Evolutionary conservation across 768 basidiomycete species (phyloP).

Genomic region (Rhodotorula toruloides): DNA sequence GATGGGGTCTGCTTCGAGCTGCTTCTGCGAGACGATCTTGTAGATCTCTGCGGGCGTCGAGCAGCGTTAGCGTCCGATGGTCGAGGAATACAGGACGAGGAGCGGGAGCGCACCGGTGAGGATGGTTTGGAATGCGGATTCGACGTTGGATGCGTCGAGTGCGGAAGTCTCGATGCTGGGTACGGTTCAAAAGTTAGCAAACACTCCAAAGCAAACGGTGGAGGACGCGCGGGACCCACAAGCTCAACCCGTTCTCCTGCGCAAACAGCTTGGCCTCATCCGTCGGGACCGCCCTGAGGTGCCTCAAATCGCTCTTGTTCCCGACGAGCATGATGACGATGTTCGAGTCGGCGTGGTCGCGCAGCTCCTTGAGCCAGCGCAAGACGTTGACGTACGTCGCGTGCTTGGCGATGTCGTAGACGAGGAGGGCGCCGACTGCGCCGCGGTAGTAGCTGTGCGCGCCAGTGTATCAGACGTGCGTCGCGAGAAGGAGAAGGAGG

Average conservation of each 20-base stretch:
- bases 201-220: neutral
- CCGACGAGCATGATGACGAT: conserved; percentile 71
- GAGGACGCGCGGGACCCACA: no score
- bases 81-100: neutral
- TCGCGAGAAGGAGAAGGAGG: no score
- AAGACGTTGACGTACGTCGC: conserved; percentile 88
- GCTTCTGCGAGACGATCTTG: conserved; percentile 91
- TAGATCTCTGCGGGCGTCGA: conserved; percentile 68
- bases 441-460: conserved; percentile 84
- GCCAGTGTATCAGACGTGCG: neutral
- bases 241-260: conserved; percentile 54
- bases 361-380: conserved; percentile 93
- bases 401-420: conserved; percentile 87
- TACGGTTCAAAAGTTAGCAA: conserved; percentile 58
- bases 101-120: conserved; percentile 64
- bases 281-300: conserved; percentile 88
- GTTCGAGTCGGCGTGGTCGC: conserved; percentile 69
- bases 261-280: conserved; percentile 93
- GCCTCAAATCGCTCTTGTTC: conserved; percentile 99
- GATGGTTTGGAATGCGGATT: conserved; percentile 94
- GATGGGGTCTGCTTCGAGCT: conserved; percentile 77
- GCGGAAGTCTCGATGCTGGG: conserved; percentile 88
- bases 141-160: conserved; percentile 98
- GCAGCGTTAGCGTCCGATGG: neutral
- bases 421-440: conserved; percentile 83